Evolutionary conservation across 805 yeast species (phyloP).

Genomic region (Cyberlindnera nakhonratchasimensis): DNA sequence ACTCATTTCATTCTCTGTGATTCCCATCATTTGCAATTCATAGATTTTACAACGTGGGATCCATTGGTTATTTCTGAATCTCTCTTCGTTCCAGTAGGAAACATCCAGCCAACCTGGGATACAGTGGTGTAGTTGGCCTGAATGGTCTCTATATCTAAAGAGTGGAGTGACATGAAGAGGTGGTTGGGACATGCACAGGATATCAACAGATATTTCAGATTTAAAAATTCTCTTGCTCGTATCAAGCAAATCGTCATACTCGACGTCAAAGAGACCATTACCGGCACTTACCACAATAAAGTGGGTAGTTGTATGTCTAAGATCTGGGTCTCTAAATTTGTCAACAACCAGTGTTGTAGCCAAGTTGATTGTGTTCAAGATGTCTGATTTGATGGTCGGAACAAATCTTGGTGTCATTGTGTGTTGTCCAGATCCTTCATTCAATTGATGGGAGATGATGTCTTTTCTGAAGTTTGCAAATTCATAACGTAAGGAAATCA

Average conservation of each 20-base stretch:
- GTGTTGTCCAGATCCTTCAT: constrained; percentile 21
- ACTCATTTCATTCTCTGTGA: constrained; percentile 85
- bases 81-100: constrained; percentile 73
- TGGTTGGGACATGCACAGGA: constrained; percentile 83
- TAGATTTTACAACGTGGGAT: constrained; percentile 92
- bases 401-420: constrained; percentile 47
- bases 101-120: constrained; percentile 96
- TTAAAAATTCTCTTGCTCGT: constrained; percentile 74
- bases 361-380: constrained; percentile 81
- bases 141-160: constrained; percentile 61
- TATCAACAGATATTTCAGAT: constrained; percentile 83
- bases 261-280: constrained; percentile 90
- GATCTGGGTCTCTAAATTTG: constrained; percentile 78
- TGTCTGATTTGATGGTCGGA: constrained; percentile 87
- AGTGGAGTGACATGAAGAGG: constrained; percentile 92
- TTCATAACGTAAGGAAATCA: constrained; percentile 82
- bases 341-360: constrained; percentile 76
- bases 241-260: constrained; percentile 66
- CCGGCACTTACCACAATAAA: constrained; percentile 88
- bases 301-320: constrained; percentile 89
- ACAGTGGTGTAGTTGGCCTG: constrained; percentile 57
- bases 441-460: constrained; percentile 47
- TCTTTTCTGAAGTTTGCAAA: constrained; percentile 80
- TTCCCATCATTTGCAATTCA: constrained; percentile 97
- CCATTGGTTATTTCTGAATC: constrained; percentile 58